Conservation (phyloP, 148 eudicot species). For the Rhododendron molle region DNA sequence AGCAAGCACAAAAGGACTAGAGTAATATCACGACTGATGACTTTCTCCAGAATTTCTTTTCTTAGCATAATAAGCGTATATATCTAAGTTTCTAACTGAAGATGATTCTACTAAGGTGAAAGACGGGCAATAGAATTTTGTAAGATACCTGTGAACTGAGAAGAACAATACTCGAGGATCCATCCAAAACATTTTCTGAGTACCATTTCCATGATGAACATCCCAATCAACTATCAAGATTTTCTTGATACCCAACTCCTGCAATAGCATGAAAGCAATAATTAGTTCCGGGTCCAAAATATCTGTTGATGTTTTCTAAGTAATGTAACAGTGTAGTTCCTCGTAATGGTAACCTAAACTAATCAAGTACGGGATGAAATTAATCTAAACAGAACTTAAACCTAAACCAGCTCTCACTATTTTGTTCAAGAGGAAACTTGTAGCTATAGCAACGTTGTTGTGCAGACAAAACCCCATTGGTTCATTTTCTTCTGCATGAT, state of each 20-base stretch:
- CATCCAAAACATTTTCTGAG: constrained; percentile 88
- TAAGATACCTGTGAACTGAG: constrained; percentile 84
- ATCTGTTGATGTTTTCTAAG: background rate
- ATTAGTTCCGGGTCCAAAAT: background rate
- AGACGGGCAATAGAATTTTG: background rate
- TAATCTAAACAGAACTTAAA: background rate
- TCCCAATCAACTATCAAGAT: constrained; percentile 98
- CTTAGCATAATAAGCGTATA: background rate
- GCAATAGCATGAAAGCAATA: constrained; percentile 26
- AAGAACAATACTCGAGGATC: constrained; percentile 94
- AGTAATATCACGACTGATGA: background rate
- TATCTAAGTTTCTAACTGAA: background rate
- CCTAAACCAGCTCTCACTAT: constrained; percentile 43
- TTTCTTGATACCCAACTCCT: constrained; percentile 71
- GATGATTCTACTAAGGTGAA: constrained; percentile 1
- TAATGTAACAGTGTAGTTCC: background rate
- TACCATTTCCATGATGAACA: constrained; percentile 98
- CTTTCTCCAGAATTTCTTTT: background rate
- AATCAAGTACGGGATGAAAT: background rate
- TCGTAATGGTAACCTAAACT: background rate
- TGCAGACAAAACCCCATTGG: constrained; percentile 96
- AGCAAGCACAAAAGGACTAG: background rate
- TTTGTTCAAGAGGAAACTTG: constrained; percentile 74
- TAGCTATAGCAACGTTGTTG: constrained; percentile 91
- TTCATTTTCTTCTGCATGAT: constrained; percentile 83